A percentile compares a stretch with the other conserved stretches of the same genome.
Evolutionary conservation across 108 stramenopile species (phyloP).

Genomic region (Nannochloropsis salina): DNA sequence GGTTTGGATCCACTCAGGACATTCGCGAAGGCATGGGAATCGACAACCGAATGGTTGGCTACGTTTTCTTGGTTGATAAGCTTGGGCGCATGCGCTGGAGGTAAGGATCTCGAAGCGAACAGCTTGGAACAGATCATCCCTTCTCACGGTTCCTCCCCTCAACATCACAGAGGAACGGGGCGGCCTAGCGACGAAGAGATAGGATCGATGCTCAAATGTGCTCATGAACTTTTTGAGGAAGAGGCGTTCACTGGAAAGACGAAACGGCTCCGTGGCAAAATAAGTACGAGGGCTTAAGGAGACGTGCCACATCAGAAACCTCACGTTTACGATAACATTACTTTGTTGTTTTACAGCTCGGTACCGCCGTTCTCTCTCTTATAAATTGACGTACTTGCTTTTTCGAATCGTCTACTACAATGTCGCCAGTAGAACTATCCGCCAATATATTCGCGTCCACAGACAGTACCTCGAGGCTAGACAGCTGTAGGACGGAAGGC

Average conservation of each 20-base stretch:
- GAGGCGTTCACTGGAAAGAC: not conserved
- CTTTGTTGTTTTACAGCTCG: not conserved
- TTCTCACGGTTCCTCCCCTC: not conserved
- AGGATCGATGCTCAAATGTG: not conserved
- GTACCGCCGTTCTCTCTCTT: not conserved
- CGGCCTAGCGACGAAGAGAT: not conserved
- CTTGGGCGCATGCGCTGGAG: not conserved
- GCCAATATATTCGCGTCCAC: not conserved
- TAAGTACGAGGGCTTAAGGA: not conserved
- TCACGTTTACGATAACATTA: not conserved
- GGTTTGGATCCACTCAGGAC: not conserved
- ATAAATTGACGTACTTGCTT: not conserved
- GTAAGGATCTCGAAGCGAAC: not conserved
- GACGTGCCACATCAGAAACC: not conserved
- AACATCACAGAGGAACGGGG: not conserved
- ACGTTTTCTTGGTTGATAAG: not conserved
- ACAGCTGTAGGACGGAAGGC: not conserved
- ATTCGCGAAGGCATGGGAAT: conserved; percentile 1
- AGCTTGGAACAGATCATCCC: not conserved
- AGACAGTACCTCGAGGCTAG: not conserved
- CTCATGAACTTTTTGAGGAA: not conserved
- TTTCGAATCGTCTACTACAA: not conserved
- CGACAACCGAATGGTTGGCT: conserved; percentile 12
- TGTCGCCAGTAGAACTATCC: not conserved
- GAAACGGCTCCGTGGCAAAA: not conserved